Conservation (phyloP, 345 rosid species). For the Eucalyptus regnans region DNA sequence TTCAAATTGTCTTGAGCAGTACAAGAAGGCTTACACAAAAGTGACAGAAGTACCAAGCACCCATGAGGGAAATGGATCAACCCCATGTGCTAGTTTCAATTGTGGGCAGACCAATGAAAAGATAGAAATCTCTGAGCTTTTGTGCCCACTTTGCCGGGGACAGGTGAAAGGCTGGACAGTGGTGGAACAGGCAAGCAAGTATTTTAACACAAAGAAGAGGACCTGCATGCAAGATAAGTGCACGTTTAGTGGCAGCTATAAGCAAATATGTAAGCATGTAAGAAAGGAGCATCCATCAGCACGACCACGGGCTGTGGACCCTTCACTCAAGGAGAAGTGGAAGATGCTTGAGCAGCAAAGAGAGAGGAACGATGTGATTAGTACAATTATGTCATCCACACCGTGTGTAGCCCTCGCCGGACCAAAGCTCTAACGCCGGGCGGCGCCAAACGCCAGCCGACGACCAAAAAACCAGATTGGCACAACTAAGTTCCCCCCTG, state of each 20-base stretch:
- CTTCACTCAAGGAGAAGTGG: conserved; percentile 60
- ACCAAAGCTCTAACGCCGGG: too few species aligned
- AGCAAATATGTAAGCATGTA: conserved; percentile 69
- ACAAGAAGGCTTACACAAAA: conserved; percentile 63
- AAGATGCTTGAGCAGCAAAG: conserved; percentile 60
- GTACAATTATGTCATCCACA: conserved; percentile 59
- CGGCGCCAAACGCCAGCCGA: too few species aligned
- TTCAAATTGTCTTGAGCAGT: conserved; percentile 84
- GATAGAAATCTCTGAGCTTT: conserved; percentile 19
- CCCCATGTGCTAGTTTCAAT: too few species aligned
- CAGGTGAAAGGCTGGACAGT: conserved; percentile 95
- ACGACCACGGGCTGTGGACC: conserved; percentile 70
- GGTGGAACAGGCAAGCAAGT: conserved; percentile 57
- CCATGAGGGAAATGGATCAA: too few species aligned
- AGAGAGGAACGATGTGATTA: conserved; percentile 62
- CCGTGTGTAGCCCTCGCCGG: neutral
- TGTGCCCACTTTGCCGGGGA: conserved; percentile 83
- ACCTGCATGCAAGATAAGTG: conserved; percentile 75
- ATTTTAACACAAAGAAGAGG: conserved; percentile 58
- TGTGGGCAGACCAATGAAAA: conserved; percentile 1
- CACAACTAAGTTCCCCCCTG: too few species aligned
- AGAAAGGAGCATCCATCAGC: conserved; percentile 67
- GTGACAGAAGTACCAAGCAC: conserved; percentile 9
- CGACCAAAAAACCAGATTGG: too few species aligned
- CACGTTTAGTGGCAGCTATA: conserved; percentile 48